These are phyloP conservation scores for Thielaviopsis musarum DNA, from an alignment of 2,329 filamentous ascomycete species.

Conservation along the genomic window DNA sequence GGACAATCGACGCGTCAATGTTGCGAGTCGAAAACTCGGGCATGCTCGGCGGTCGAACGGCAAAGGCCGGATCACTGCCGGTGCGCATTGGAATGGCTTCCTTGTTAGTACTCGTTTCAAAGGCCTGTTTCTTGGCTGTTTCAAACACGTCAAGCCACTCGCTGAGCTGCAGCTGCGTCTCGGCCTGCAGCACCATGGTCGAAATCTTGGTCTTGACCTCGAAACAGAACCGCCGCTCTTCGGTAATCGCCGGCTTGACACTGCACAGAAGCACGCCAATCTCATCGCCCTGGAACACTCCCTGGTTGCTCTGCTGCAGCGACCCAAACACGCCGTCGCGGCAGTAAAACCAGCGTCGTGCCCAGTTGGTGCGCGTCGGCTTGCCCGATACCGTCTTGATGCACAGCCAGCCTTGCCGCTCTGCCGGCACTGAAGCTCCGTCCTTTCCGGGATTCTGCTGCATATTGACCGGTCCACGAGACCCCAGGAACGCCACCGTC, in stretches of 20 bases:
- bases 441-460: slow-evolving; percentile 20
- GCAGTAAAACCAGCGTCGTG: slow-evolving; percentile 87
- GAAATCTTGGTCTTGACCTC: slow-evolving; percentile 97
- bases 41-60: slow-evolving; percentile 73
- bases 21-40: slow-evolving; percentile 79
- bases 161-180: slow-evolving; percentile 80
- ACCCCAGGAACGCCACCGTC: slow-evolving; percentile 75
- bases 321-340: slow-evolving; percentile 93
- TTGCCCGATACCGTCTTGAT: slow-evolving; percentile 69
- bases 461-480: slow-evolving; percentile 43
- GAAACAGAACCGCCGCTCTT: slow-evolving; percentile 92
- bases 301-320: slow-evolving; percentile 67
- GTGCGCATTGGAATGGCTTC: slow-evolving; percentile 30
- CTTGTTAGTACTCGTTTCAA: slow-evolving; percentile 52
- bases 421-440: slow-evolving; percentile 31
- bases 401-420: slow-evolving; percentile 94
- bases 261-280: slow-evolving; percentile 91
- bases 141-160: slow-evolving; percentile 93
- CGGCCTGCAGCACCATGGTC: slow-evolving; percentile 75
- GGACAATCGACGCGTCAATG: slow-evolving; percentile 45
- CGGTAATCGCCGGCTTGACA: slow-evolving; percentile 74
- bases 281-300: slow-evolving; percentile 89
- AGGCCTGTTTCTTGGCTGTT: slow-evolving; percentile 77
- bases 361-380: slow-evolving; percentile 77
- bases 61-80: slow-evolving; percentile 60